A percentile compares a stretch with the other conserved stretches of the same genome.
phyloP scores from a whole-genome alignment of 2,329 filamentous ascomycete genomes.

The Diaporthe velutina region DNA sequence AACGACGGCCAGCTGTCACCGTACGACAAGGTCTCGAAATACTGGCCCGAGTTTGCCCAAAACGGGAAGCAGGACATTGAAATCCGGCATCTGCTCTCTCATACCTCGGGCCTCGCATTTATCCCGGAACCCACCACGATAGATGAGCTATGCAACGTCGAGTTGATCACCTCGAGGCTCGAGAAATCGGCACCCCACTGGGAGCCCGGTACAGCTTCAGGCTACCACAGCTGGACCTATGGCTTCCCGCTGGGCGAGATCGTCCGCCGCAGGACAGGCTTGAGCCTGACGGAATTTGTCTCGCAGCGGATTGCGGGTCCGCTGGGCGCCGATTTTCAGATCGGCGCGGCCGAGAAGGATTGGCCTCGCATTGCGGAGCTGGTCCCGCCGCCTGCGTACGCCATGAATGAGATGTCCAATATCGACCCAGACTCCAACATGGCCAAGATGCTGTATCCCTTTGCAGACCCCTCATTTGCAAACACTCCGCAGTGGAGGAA shows the following conservation, averaged over 20 bases:
- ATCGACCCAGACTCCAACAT: not conserved
- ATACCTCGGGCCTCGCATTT: not conserved
- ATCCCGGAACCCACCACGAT: not conserved
- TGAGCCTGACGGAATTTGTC: slow-evolving; percentile 14
- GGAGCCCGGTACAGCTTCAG: slow-evolving; percentile 9
- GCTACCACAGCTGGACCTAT: slow-evolving; percentile 11
- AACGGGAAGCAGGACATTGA: slow-evolving; percentile 22
- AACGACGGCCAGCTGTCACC: slow-evolving; percentile 17
- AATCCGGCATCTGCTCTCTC: slow-evolving; percentile 3
- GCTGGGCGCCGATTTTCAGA: slow-evolving; percentile 10
- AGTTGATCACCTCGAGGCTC: not conserved
- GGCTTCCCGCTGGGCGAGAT: not conserved
- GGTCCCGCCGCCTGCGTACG: not conserved
- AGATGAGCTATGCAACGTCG: not conserved
- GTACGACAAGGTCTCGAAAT: slow-evolving; percentile 12
- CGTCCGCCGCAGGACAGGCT: not conserved
- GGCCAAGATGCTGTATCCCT: slow-evolving; percentile 1
- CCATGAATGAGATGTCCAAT: not conserved
- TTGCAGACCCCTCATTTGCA: not conserved
- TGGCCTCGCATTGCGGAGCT: slow-evolving; percentile 18
- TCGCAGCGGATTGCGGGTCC: slow-evolving; percentile 2
- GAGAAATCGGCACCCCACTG: not conserved
- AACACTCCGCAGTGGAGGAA: not conserved
- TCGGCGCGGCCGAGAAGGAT: slow-evolving; percentile 13
- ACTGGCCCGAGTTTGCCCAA: slow-evolving; percentile 20